Evolutionary conservation across 495 filamentous ascomycete species (phyloP), one percentile per base, ranked within the genome.

Genomic region (Xylaria bambusicola): DNA sequence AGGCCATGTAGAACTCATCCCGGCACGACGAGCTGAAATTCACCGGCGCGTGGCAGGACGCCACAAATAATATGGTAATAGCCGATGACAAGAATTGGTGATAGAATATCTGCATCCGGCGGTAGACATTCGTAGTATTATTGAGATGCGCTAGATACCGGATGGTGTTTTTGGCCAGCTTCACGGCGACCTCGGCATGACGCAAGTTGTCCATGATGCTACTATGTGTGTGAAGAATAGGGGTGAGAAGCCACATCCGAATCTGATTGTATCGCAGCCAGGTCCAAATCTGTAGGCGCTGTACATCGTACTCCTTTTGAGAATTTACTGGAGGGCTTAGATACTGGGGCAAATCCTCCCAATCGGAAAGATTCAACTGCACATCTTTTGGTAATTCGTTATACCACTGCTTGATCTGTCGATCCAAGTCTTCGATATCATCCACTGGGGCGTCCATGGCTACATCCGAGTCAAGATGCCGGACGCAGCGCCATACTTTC

Each of bases 31-130:
- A 78, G 64, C 85, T 89, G 70, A 93, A 96, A 40, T 88, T 84
- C 0, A 86, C 77, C 0, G 91, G 90, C 2, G 91, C 89, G 67
- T 96, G 91, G 13, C 86, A 89, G 2, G 90, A 89, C 0, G 91
- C 90, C 0, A 96, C 83, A 69, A 94, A 92, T 7, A 96, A 77
- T 2, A 93, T 90, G 0, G 88, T 88, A 24, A 96, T 80, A 9
- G 90, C 86, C 8, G 88, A 87, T 10, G 91, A 85, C 17, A 96
- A 80, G 71, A 96, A 96, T 65, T 93, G 91, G 71, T 96, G 91
- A 75, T 93, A 93, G 60, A 86, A 86, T 35, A 92, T 84, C 70
- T 94, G 90, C 53, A 90, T 85, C 6, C 82, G 86, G 8, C 86
- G 83, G 72, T 94, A 96, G 26, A 94, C 85, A 60, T 92, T 86